Base-by-base conservation (phyloP, 495 filamentous ascomycete genomes). In the Xylaria palmicola region DNA sequence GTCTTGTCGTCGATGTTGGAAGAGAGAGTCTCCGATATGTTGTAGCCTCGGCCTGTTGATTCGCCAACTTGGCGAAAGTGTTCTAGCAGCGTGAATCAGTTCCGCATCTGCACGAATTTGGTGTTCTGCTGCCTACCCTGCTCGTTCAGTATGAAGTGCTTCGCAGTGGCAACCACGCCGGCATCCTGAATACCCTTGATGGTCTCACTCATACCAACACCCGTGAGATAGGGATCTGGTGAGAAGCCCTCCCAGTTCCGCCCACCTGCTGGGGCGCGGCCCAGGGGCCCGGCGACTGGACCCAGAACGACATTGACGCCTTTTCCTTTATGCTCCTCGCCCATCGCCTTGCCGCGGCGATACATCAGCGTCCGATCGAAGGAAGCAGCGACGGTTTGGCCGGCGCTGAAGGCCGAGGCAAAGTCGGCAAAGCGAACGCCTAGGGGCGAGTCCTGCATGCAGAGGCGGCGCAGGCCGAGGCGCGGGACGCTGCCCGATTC, bases 1-100 rank as follows among this genome's bases (percentile, higher is more conserved):
- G 93, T 95, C 71, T 85, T 88, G 75, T 98, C 94, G 70, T 97
- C 94, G 15, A 97, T 77, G 70, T 97, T 98, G 15, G 88, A 85
- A 68, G 90, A 94, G 5, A 88, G 49, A 26, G 80, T 76, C 54
- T 93, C 83, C 24, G 66, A 72, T 56, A 91, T 88, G 61, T 87
- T 81, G 69, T 81, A 87, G 2, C 87, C 86, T 61, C 84, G 88
- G 15, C 76, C 80, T 44, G 71, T 70, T 3, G 85, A 81, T 69
- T 92, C 88, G n/a, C 77, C 72, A 0, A 73, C 71, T 70, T 94
- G 88, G 59, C 94, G 88, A 80, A 95, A 96, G 72, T 96, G 87
- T 66, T 95, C 91, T 73, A 45, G 26, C 27, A 44, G 26, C 4
- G 20, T 15, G 7, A 12, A 20, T 69, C 34, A 70, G 59, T 41